Evolutionary conservation across 2,329 filamentous ascomycete genomes (phyloP).

Genomic region (Aspergillus pseudotamarii): DNA sequence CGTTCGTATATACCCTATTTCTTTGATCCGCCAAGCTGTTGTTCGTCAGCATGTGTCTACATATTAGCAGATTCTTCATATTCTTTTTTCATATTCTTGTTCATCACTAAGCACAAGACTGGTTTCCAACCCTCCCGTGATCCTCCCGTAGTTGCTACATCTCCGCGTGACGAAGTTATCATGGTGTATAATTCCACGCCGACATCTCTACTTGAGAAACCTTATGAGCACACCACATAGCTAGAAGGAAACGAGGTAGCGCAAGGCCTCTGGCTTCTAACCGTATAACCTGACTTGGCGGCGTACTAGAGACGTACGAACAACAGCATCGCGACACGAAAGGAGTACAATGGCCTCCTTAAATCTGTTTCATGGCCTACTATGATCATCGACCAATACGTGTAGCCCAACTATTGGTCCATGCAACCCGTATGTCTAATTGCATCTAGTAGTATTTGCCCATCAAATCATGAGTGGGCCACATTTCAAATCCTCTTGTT

Average conservation of each 20-base stretch:
- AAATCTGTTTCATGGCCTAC: not conserved
- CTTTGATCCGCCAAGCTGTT: not conserved
- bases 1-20: slow-evolving; percentile 16
- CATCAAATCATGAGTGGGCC: slow-evolving; percentile 1
- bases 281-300: not conserved
- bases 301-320: not conserved
- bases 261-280: not conserved
- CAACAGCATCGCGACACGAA: not conserved
- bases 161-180: not conserved
- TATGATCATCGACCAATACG: not conserved
- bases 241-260: not conserved
- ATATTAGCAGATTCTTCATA: slow-evolving; percentile 6
- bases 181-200: no score
- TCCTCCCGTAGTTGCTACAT: not conserved
- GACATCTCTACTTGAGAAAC: not conserved
- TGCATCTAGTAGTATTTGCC: slow-evolving; percentile 5
- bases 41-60: not conserved
- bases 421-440: slow-evolving; percentile 1
- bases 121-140: not conserved
- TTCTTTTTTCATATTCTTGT: not conserved
- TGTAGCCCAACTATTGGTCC: not conserved
- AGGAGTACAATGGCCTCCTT: not conserved
- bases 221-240: not conserved
- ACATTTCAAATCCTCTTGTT: not conserved
- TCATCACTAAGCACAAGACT: not conserved